These are phyloP conservation scores for Tirmania nivea DNA, from an alignment of 495 filamentous ascomycete genomes.

Conservation along the genomic window DNA sequence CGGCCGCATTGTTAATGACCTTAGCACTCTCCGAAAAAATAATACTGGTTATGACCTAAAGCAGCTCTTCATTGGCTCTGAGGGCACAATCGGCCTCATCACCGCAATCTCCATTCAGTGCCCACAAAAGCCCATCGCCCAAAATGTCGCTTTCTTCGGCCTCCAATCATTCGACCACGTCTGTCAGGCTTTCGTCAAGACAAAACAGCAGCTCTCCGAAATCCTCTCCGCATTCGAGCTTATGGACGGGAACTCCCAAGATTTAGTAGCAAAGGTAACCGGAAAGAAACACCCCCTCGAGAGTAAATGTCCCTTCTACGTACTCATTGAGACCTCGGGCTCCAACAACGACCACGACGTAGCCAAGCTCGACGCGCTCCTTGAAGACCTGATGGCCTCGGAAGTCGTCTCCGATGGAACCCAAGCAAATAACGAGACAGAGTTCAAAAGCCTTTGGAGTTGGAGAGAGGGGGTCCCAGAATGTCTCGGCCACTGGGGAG, in stretches of 20 bases:
- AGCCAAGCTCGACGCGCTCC: constrained; percentile 58
- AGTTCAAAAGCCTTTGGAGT: constrained; percentile 63
- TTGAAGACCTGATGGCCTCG: constrained; percentile 74
- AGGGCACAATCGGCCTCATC: constrained; percentile 87
- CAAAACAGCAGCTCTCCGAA: constrained; percentile 74
- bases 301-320: constrained; percentile 75
- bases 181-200: constrained; percentile 58
- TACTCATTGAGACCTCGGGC: constrained; percentile 84
- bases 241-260: constrained; percentile 71
- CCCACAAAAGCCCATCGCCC: constrained; percentile 58
- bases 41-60: constrained; percentile 97
- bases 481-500: constrained; percentile 68
- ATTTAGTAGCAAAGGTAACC: constrained; percentile 48
- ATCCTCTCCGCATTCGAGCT: constrained; percentile 94
- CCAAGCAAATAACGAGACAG: constrained; percentile 77
- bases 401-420: constrained; percentile 74
- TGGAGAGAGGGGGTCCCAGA: constrained; percentile 91
- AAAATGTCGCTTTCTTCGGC: constrained; percentile 81
- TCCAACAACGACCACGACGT: constrained; percentile 83
- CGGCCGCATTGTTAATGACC: constrained; percentile 73
- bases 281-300: constrained; percentile 62
- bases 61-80: constrained; percentile 86
- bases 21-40: constrained; percentile 79
- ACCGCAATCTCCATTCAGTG: constrained; percentile 77
- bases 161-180: constrained; percentile 71